Conservation (phyloP, 345 rosid genomes). For the Eucalyptus brandiana region DNA sequence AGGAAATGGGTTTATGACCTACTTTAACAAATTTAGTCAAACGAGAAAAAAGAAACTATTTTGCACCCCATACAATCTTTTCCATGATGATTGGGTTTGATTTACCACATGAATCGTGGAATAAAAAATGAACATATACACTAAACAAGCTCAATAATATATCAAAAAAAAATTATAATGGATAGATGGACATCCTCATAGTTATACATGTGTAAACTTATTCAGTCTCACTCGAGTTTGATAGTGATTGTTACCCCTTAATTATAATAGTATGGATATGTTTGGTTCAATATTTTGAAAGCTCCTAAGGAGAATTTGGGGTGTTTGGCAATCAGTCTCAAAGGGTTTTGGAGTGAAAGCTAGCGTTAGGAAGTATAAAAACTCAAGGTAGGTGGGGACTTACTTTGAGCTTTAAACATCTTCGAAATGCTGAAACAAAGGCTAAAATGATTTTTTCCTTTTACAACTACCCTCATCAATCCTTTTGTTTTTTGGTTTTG, state of each 20-base stretch:
- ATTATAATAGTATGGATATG: not conserved
- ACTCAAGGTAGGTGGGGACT: not conserved
- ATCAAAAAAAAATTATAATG: not conserved
- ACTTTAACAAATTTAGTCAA: too few relatives aligned
- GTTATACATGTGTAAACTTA: not conserved
- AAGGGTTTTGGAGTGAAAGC: not conserved
- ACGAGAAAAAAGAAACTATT: not conserved
- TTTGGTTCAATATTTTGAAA: not conserved
- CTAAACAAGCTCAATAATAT: not conserved
- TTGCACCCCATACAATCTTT: not conserved
- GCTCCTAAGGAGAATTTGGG: accelerated
- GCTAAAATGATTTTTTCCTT: not conserved
- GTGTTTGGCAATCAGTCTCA: not conserved
- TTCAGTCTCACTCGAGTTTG: not conserved
- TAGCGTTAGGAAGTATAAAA: too few relatives aligned
- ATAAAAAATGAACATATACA: not conserved
- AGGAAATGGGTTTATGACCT: too few relatives aligned
- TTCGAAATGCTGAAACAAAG: not conserved
- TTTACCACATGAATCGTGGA: not conserved
- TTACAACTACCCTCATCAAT: not conserved
- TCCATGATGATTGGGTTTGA: not conserved
- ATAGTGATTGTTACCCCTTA: not conserved
- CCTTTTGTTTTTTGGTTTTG: not conserved
- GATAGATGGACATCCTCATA: not conserved
- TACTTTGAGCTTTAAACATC: not conserved